Percentiles rank a stretch among this genome's conserved stretches.
Evolutionary conservation across 805 yeast species (phyloP).

Genomic region (Lachancea quebecensis): DNA sequence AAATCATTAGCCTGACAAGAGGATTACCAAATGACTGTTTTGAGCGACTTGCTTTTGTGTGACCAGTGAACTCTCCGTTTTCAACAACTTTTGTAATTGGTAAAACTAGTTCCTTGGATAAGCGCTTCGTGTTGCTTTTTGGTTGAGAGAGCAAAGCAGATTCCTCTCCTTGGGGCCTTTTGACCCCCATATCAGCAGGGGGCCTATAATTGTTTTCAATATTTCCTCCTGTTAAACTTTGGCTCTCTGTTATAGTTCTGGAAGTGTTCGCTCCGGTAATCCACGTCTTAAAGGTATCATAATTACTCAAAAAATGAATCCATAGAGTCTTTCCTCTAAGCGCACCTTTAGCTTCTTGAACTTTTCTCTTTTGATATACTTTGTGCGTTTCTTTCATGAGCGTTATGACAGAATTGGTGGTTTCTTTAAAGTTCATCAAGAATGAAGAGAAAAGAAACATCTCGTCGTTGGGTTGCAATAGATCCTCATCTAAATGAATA

Average conservation of each 20-base stretch:
- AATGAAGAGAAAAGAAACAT: slow-evolving; percentile 45
- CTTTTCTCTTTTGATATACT: slow-evolving; percentile 27
- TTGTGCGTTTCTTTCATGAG: slow-evolving; percentile 30
- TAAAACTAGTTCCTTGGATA: not conserved
- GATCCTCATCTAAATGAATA: slow-evolving; percentile 25
- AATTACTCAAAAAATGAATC: slow-evolving; percentile 36
- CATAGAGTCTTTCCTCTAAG: slow-evolving; percentile 36
- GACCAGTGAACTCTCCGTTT: not conserved
- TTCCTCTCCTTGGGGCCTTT: slow-evolving; percentile 26
- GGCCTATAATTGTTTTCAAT: slow-evolving; percentile 5
- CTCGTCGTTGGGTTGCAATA: slow-evolving; percentile 42
- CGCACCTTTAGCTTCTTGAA: slow-evolving; percentile 32
- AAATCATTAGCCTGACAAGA: not conserved
- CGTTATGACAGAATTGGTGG: slow-evolving; percentile 28
- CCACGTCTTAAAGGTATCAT: slow-evolving; percentile 34
- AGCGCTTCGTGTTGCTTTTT: slow-evolving; percentile 2
- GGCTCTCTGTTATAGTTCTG: slow-evolving; percentile 29
- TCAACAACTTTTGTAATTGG: not conserved
- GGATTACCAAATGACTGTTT: not conserved
- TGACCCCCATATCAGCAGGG: slow-evolving; percentile 13
- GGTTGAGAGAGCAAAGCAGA: slow-evolving; percentile 23
- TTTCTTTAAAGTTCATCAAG: slow-evolving; percentile 40
- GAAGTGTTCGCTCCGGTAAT: slow-evolving; percentile 19
- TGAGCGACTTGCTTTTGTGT: no score
- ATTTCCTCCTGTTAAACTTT: slow-evolving; percentile 31